Conservation (phyloP, 2,329 filamentous ascomycete species). For the Periconia digitata region DNA sequence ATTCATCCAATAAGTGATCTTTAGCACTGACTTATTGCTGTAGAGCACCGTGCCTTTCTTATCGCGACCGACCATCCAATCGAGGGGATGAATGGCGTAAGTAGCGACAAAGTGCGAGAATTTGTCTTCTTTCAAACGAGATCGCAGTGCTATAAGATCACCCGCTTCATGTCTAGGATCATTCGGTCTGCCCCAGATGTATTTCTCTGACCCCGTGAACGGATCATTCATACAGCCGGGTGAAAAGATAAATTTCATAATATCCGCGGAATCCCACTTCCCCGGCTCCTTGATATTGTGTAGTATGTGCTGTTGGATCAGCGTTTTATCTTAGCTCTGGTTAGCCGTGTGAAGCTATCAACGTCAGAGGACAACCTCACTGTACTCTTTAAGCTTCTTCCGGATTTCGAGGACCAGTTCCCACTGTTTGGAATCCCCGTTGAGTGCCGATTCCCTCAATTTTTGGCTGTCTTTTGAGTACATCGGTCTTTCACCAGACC, state of each 20-base stretch:
- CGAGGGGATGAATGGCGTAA: conserved; percentile 8
- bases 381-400: conserved; percentile 6
- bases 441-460: neutral
- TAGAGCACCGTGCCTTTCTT: neutral
- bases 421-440: neutral
- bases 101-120: conserved; percentile 13
- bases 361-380: neutral
- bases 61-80: neutral
- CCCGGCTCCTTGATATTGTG: conserved; percentile 1
- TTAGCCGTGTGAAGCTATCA: neutral
- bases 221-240: neutral
- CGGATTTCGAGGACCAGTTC: neutral
- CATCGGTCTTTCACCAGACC: neutral
- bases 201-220: conserved; percentile 1
- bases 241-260: conserved; percentile 8
- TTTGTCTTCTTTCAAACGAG: conserved; percentile 6
- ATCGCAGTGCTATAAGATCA: conserved; percentile 10
- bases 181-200: conserved; percentile 2
- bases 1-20: conserved; percentile 7
- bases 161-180: neutral
- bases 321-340: conserved; percentile 1
- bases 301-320: conserved; percentile 6
- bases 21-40: neutral
- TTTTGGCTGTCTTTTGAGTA: neutral
- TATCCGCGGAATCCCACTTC: conserved; percentile 7